phyloP scores from a whole-genome alignment of 2,329 filamentous ascomycete genomes.

The Xylariales sp. region DNA sequence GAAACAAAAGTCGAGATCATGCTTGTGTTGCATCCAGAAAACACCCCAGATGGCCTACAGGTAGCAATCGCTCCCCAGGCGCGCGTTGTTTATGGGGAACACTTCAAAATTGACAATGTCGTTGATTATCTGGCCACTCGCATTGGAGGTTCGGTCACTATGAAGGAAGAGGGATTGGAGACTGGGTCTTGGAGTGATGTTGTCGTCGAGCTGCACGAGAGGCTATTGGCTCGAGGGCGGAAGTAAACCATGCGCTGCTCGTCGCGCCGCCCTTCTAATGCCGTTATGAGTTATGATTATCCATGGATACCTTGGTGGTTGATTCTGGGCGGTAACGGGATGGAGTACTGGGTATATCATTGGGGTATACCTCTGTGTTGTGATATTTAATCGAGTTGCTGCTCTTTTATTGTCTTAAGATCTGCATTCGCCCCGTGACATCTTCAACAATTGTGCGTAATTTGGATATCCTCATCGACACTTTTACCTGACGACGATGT shows the following conservation, averaged over 20 bases:
- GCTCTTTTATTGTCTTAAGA: background rate
- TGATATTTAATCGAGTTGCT: constrained; percentile 1
- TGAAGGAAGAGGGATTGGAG: constrained; percentile 50
- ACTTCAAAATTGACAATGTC: constrained; percentile 80
- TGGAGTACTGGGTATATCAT: constrained; percentile 6
- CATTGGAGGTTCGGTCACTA: constrained; percentile 56
- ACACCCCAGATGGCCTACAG: constrained; percentile 61
- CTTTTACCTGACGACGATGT: background rate
- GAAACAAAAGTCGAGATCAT: constrained; percentile 75
- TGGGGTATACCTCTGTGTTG: constrained; percentile 1
- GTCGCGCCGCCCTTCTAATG: constrained; percentile 14
- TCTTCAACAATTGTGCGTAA: background rate
- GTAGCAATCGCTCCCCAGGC: constrained; percentile 67
- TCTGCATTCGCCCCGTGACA: background rate
- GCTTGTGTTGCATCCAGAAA: constrained; percentile 65
- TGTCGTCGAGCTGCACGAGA: constrained; percentile 65
- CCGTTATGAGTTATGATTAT: constrained; percentile 37
- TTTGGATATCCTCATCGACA: background rate
- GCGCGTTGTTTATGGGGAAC: constrained; percentile 79
- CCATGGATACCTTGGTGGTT: background rate
- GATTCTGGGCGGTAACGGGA: background rate
- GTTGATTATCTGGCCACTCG: constrained; percentile 73
- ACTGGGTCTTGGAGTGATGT: constrained; percentile 64
- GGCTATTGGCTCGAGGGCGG: constrained; percentile 65
- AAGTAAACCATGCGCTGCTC: constrained; percentile 52